phyloP scores from a whole-genome alignment of 2,329 filamentous ascomycete genomes.

The Colletotrichum shisoi region DNA sequence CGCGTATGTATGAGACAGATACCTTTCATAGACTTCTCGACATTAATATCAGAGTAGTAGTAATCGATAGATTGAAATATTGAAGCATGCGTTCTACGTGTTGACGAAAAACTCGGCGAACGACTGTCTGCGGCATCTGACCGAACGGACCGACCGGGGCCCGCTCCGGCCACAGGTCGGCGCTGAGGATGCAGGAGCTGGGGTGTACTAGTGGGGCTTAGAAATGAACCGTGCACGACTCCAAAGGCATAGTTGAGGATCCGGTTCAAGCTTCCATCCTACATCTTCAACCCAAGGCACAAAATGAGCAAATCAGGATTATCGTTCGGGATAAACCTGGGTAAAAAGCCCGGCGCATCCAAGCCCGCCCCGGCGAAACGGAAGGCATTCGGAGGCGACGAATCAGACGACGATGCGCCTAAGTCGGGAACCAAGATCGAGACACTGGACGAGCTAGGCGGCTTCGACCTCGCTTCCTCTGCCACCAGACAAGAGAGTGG shows the following conservation, averaged over 20 bases:
- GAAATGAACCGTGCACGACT: slow-evolving; percentile 19
- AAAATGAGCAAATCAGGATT: slow-evolving; percentile 59
- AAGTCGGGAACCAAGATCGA: slow-evolving; percentile 55
- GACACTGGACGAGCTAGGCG: slow-evolving; percentile 68
- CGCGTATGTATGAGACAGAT: slow-evolving; percentile 18
- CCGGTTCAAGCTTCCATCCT: not conserved
- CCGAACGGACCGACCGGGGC: not conserved
- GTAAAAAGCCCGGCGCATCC: slow-evolving; percentile 63
- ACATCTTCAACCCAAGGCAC: not conserved
- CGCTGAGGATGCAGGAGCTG: slow-evolving; percentile 1
- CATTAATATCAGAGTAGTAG: not conserved
- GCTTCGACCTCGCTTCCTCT: slow-evolving; percentile 50
- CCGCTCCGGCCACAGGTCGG: slow-evolving; percentile 22
- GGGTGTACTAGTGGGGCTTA: slow-evolving; percentile 1
- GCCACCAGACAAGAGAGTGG: slow-evolving; percentile 45
- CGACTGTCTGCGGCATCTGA: not conserved
- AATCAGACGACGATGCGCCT: slow-evolving; percentile 61
- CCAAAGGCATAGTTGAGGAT: not conserved
- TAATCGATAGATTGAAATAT: not conserved
- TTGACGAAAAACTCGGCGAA: not conserved
- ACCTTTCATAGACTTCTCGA: slow-evolving; percentile 24
- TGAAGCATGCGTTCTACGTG: not conserved
- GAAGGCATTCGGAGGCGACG: slow-evolving; percentile 67
- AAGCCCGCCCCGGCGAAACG: slow-evolving; percentile 60
- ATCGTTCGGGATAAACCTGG: slow-evolving; percentile 66